Evolutionary conservation across 1,139 yeast species (phyloP).

Genomic region (Saccharomyces uvarum): DNA sequence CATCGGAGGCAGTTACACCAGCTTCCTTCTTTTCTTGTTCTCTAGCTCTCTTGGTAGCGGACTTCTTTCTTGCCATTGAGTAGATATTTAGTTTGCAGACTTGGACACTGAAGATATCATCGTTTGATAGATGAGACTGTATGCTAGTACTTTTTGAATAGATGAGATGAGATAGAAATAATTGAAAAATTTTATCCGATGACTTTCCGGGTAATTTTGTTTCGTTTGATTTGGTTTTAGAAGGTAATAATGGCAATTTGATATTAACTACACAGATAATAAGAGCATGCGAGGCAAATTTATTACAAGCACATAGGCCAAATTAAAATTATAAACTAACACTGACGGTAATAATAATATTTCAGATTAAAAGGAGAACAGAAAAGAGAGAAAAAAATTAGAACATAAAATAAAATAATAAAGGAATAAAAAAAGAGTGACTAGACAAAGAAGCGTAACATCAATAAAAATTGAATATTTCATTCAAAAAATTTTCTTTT

Average conservation of each 20-base stretch:
- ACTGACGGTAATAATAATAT: neutral
- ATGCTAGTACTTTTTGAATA: neutral
- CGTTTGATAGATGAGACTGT: neutral
- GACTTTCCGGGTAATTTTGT: neutral
- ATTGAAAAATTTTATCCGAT: neutral
- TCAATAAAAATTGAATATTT: neutral
- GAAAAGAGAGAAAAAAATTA: neutral
- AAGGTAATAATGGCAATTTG: neutral
- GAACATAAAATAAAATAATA: neutral
- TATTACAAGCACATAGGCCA: neutral
- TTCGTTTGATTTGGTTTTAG: neutral
- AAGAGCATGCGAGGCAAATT: neutral
- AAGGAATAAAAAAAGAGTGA: neutral
- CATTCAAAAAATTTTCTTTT: neutral
- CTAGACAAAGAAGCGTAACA: neutral
- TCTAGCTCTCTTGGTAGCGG: conserved; percentile 71
- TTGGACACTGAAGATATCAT: neutral
- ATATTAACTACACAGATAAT: neutral
- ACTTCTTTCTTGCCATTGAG: conserved; percentile 82
- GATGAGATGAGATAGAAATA: neutral
- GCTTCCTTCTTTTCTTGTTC: conserved; percentile 36
- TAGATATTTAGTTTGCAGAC: neutral
- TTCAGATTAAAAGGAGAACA: neutral
- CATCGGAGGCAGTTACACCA: conserved; percentile 8
- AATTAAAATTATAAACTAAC: neutral